Conservation (phyloP, 106 monocot genomes). For the Allium cepa region DNA sequence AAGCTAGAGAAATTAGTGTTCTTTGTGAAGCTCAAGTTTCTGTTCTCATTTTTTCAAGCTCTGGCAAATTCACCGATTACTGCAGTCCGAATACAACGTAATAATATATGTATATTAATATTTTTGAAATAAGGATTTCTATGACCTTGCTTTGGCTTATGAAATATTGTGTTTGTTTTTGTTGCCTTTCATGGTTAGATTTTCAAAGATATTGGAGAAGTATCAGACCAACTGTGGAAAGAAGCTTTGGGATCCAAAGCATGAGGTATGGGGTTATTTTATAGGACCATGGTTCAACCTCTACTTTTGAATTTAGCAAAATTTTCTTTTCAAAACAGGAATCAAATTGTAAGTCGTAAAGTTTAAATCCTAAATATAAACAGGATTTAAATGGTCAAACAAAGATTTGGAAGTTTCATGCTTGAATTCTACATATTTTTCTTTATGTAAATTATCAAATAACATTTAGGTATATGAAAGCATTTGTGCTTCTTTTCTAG, state of each 20-base stretch:
- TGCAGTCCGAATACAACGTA: slow-evolving; percentile 59
- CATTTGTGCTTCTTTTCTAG: too few relatives aligned
- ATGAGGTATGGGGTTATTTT: slow-evolving; percentile 44
- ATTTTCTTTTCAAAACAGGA: too few relatives aligned
- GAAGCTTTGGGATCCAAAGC: slow-evolving; percentile 90
- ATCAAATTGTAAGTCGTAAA: too few relatives aligned
- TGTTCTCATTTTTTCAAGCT: slow-evolving; percentile 86
- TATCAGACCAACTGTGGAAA: slow-evolving; percentile 70
- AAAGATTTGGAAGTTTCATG: too few relatives aligned
- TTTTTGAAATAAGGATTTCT: neutral
- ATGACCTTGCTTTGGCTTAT: neutral
- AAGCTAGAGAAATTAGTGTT: slow-evolving; percentile 89
- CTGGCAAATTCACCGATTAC: slow-evolving; percentile 85
- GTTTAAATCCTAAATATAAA: too few relatives aligned
- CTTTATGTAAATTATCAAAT: too few relatives aligned
- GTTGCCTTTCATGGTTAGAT: slow-evolving; percentile 12
- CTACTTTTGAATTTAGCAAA: too few relatives aligned
- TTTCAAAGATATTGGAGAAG: slow-evolving; percentile 74
- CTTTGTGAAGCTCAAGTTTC: slow-evolving; percentile 82
- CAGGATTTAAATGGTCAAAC: too few relatives aligned
- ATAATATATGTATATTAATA: neutral
- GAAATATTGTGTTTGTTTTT: neutral
- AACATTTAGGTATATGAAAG: too few relatives aligned
- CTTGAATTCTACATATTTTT: too few relatives aligned
- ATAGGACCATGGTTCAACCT: too few relatives aligned